Evolutionary conservation across 75 land plant species (phyloP), one percentile per base, ranked within the genome.

Genomic region (Pinus tabuliformis): DNA sequence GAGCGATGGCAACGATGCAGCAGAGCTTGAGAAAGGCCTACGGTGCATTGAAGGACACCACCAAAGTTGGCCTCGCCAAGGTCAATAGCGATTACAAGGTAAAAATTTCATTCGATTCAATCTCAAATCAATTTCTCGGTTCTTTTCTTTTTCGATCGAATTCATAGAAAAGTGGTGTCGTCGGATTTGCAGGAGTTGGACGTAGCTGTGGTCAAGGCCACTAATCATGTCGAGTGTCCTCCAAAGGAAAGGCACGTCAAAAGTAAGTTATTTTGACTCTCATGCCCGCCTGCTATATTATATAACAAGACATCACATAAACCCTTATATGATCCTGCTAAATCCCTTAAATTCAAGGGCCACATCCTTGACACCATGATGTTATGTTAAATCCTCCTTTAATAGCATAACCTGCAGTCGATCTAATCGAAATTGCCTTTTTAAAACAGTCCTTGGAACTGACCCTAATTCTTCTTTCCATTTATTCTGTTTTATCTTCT

Each of bases 191-290:
- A 97, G 99, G 99, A 97, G 65, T 78, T 97, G 86, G 99, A 97
- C 66, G 83, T 97, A 52, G 98, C 98, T 11, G 84, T 97, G 28
- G 99, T 97, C n/a, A 97, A 97, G 84, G 99, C 99, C 2, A 97
- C 99, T 15, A 97, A 91, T 76, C 99, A 97, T 61, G 93, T 86
- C 18, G 98, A 97, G 71, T 87, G 93, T 74, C 98, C 99, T 15
- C 99, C 99, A 3, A 97, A 97, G 78, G 99, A 97, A 79, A 84
- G 97, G 30, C 98, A 97, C 79, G 85, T 97, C 14, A 76, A 93
- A 81, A 95, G 99, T 95, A 79, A 92, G 99, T 77, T 0, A 26
- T 68, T 37, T 49, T 45, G 54, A 9, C 54, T 49, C 13, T 49
- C 11, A 9, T 49, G 54, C 54, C 12, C 12, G 11, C 12, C 54